Conservation (phyloP, 2,329 filamentous ascomycete species). For the Catunica adiposa region DNA sequence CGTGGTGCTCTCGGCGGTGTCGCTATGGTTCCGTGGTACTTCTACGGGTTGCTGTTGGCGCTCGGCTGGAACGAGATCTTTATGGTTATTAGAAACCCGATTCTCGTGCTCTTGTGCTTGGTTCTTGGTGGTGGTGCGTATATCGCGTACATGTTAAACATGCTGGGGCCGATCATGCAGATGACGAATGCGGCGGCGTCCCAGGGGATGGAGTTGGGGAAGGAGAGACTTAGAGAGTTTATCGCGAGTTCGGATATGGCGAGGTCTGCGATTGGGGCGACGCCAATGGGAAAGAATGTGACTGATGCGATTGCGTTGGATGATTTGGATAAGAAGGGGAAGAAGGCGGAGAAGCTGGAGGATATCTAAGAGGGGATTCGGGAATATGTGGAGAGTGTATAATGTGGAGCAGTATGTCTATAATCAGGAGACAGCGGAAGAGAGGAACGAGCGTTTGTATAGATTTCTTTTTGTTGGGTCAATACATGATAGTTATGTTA, state of each 20-base stretch:
- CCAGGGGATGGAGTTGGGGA: conserved; percentile 81
- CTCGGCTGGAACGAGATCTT: conserved; percentile 98
- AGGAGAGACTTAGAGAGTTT: conserved; percentile 79
- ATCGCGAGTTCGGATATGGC: conserved; percentile 76
- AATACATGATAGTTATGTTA: neutral
- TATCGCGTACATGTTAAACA: conserved; percentile 80
- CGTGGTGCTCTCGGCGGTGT: conserved; percentile 90
- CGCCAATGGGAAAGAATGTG: conserved; percentile 25
- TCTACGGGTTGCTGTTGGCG: conserved; percentile 75
- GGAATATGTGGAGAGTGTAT: neutral
- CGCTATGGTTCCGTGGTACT: conserved; percentile 84
- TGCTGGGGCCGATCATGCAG: conserved; percentile 88
- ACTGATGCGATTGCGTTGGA: conserved; percentile 37
- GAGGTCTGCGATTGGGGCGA: conserved; percentile 67
- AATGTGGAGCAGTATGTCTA: neutral
- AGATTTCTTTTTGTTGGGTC: neutral
- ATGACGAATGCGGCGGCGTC: conserved; percentile 79
- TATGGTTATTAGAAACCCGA: conserved; percentile 80
- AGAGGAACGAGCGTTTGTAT: neutral
- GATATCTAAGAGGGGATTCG: conserved; percentile 32
- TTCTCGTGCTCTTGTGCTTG: conserved; percentile 81
- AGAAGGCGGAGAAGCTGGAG: conserved; percentile 36
- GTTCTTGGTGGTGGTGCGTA: conserved; percentile 63
- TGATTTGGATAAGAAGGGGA: conserved; percentile 42
- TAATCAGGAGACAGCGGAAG: neutral